phyloP scores from a whole-genome alignment of 2,329 filamentous ascomycete species.

The Colletotrichum godetiae region DNA sequence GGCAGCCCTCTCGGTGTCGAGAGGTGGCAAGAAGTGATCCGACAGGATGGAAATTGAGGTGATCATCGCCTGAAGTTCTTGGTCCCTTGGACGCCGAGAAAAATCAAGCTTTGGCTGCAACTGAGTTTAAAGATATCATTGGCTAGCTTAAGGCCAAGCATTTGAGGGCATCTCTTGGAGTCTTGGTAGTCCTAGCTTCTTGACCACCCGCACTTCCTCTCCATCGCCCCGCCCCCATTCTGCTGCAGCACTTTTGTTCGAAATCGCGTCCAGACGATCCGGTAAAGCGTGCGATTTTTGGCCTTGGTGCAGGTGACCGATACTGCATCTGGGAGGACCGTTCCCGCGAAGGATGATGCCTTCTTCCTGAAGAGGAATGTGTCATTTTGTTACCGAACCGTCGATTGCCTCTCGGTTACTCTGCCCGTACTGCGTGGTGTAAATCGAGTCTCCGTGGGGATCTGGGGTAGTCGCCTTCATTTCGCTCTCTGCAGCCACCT shows the following conservation, averaged over 20 bases:
- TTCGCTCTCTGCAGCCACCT: not conserved
- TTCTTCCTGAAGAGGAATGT: slow-evolving; percentile 10
- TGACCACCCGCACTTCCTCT: not conserved
- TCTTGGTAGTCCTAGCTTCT: slow-evolving; percentile 8
- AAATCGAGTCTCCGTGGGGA: not conserved
- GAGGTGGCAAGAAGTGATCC: not conserved
- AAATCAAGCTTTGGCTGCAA: slow-evolving; percentile 21
- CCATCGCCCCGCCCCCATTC: not conserved
- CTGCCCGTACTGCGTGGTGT: not conserved
- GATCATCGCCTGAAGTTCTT: not conserved
- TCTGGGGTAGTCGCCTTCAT: not conserved
- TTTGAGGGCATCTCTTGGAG: not conserved
- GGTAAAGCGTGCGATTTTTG: not conserved
- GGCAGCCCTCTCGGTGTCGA: not conserved
- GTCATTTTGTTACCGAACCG: not conserved
- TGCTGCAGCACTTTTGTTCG: not conserved
- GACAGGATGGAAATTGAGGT: not conserved
- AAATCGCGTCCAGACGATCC: not conserved
- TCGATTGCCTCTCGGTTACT: not conserved
- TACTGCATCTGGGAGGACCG: not conserved
- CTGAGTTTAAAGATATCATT: not conserved
- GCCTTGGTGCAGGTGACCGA: not conserved
- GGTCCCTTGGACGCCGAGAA: slow-evolving; percentile 12
- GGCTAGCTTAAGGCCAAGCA: slow-evolving; percentile 13
- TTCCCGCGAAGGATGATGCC: not conserved